These are phyloP conservation scores for Candida parachauliodes DNA, from an alignment of 805 yeast genomes.

Conservation along the genomic window DNA sequence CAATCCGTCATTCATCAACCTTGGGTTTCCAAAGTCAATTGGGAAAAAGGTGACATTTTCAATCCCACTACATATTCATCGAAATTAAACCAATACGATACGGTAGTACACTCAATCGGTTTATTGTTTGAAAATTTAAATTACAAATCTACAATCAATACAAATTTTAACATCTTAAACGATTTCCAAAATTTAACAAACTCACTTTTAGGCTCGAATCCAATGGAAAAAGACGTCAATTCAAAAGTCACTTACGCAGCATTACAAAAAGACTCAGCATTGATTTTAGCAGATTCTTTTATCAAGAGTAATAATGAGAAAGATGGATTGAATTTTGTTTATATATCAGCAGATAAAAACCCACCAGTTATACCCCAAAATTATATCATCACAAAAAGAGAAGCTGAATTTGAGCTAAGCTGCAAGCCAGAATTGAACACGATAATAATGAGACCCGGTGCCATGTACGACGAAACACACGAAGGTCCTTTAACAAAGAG, in stretches of 20 bases:
- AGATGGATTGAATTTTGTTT: constrained; percentile 45
- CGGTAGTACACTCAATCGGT: constrained; percentile 84
- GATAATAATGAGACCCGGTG: constrained; percentile 74
- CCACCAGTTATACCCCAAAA: constrained; percentile 66
- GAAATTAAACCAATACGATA: constrained; percentile 46
- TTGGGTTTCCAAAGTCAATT: constrained; percentile 59
- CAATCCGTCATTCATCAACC: constrained; percentile 26
- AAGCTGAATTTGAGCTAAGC: constrained; percentile 62
- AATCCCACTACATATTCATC: constrained; percentile 54
- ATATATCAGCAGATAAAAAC: constrained; percentile 76
- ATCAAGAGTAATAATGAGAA: constrained; percentile 27
- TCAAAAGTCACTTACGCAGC: constrained; percentile 50
- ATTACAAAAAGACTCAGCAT: constrained; percentile 67
- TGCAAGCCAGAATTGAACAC: constrained; percentile 49
- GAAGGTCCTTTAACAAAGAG: constrained; percentile 30
- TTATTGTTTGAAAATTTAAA: constrained; percentile 62
- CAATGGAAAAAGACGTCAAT: constrained; percentile 46
- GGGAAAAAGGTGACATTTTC: constrained; percentile 69
- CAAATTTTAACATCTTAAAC: constrained; percentile 34
- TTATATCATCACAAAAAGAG: constrained; percentile 72
- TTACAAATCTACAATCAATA: constrained; percentile 56
- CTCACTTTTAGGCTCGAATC: constrained; percentile 52
- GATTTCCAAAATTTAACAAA: constrained; percentile 28
- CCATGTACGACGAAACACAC: constrained; percentile 61
- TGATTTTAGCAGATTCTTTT: constrained; percentile 57